Evolutionary conservation across 768 basidiomycete species (phyloP).

Genomic region (Podaxis sp.): DNA sequence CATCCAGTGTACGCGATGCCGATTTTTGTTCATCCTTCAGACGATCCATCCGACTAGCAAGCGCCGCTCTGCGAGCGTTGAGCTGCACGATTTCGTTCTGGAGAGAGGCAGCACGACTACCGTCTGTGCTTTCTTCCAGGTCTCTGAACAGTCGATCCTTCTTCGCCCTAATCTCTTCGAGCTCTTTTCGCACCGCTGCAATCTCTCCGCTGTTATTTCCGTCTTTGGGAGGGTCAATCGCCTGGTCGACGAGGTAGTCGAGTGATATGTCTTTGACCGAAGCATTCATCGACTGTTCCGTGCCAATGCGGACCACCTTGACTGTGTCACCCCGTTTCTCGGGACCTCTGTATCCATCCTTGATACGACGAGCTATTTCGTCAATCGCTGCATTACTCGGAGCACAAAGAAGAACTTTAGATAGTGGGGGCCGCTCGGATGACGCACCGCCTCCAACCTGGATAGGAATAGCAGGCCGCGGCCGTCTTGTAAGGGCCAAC

Average conservation of each 20-base stretch:
- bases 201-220: conserved; percentile 38
- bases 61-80: conserved; percentile 57
- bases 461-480: conserved; percentile 53
- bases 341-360: conserved; percentile 67
- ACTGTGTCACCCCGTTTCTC: conserved; percentile 39
- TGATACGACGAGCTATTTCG: conserved; percentile 87
- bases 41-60: conserved; percentile 72
- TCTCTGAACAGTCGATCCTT: conserved; percentile 62
- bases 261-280: conserved; percentile 85
- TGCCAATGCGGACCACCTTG: conserved; percentile 88
- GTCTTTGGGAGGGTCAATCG: conserved; percentile 53
- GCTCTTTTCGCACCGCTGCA: conserved; percentile 56
- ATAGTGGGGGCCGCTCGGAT: conserved; percentile 43
- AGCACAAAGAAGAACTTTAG: conserved; percentile 86
- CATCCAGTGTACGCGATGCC: conserved; percentile 78
- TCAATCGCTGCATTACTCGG: conserved; percentile 99
- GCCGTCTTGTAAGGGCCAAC: conserved; percentile 67
- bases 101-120: conserved; percentile 54
- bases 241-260: conserved; percentile 82
- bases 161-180: conserved; percentile 64
- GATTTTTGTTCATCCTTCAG: conserved; percentile 84
- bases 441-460: conserved; percentile 43
- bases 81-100: conserved; percentile 69
- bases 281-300: conserved; percentile 69
- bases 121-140: conserved; percentile 54